Evolutionary conservation across 208 protist genomes (phyloP).

Genomic region (Leishmania braziliensis): DNA sequence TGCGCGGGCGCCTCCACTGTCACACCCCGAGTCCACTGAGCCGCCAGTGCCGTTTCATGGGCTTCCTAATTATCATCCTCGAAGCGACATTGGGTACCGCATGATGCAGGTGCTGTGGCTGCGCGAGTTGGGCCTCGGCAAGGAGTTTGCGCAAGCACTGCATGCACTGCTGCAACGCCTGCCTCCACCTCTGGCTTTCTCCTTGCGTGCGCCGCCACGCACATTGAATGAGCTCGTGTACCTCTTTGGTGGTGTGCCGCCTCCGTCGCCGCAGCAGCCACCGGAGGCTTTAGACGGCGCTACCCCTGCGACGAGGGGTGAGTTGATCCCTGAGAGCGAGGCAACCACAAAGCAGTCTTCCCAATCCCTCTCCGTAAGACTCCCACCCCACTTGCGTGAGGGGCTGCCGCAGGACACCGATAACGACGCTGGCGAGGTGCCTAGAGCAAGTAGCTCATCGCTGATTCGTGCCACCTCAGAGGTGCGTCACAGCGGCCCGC

Average conservation of each 20-base stretch:
- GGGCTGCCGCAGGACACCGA: not conserved
- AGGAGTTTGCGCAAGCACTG: slow-evolving; percentile 34
- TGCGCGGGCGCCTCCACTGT: slow-evolving; percentile 24
- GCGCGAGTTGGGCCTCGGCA: slow-evolving; percentile 55
- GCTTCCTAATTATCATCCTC: slow-evolving; percentile 39
- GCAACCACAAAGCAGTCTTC: not conserved
- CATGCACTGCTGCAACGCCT: slow-evolving; percentile 22
- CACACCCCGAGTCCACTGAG: not conserved
- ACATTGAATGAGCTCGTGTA: slow-evolving; percentile 57
- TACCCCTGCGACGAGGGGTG: not conserved
- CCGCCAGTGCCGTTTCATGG: slow-evolving; percentile 44
- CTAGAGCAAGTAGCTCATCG: not conserved
- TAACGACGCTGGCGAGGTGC: not conserved
- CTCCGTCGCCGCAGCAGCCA: slow-evolving; percentile 1
- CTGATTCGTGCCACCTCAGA: slow-evolving; percentile 1
- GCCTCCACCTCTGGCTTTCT: slow-evolving; percentile 32
- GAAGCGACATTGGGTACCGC: slow-evolving; percentile 47
- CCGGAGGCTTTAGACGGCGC: not conserved
- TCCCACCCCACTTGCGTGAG: not conserved
- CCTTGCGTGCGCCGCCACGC: slow-evolving; percentile 32
- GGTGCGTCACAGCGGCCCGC: not conserved
- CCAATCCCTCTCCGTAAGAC: not conserved
- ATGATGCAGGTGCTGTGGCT: slow-evolving; percentile 81
- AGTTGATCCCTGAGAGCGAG: not conserved
- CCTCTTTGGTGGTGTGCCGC: slow-evolving; percentile 34